Evolutionary conservation across 75 land plant species (phyloP).

Genomic region (Adiantum capillusveneris): DNA sequence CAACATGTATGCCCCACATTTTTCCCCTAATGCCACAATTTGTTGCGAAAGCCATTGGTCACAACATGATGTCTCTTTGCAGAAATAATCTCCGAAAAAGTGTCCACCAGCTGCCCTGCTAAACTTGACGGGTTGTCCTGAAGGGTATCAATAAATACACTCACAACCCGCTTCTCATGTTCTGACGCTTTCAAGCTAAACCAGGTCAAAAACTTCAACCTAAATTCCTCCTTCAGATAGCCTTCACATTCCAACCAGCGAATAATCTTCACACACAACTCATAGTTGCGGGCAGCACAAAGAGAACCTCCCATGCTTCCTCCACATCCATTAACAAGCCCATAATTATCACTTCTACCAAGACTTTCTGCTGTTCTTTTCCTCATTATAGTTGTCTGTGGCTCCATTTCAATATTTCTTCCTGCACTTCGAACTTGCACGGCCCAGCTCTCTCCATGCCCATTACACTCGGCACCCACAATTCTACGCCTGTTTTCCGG

Average conservation of each 20-base stretch:
- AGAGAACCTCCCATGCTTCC: slow-evolving; percentile 5
- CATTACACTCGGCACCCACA: slow-evolving; percentile 23
- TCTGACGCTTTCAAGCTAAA: slow-evolving; percentile 62
- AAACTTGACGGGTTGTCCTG: slow-evolving; percentile 65
- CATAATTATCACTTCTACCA: slow-evolving; percentile 19
- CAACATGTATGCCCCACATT: background rate
- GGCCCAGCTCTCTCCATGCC: slow-evolving; percentile 37
- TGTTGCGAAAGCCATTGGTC: slow-evolving; percentile 40
- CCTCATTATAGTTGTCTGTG: slow-evolving; percentile 19
- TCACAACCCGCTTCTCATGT: slow-evolving; percentile 58
- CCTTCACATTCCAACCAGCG: slow-evolving; percentile 75
- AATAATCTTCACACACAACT: slow-evolving; percentile 66
- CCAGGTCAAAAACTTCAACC: slow-evolving; percentile 80
- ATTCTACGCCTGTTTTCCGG: slow-evolving; percentile 14
- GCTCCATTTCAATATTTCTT: slow-evolving; percentile 27
- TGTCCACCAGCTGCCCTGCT: slow-evolving; percentile 74
- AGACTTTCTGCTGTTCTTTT: slow-evolving; percentile 18
- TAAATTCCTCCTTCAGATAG: slow-evolving; percentile 53
- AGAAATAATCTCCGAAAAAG: slow-evolving; percentile 61
- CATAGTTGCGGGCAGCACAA: slow-evolving; percentile 50
- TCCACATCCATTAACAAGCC: slow-evolving; percentile 17
- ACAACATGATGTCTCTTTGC: slow-evolving; percentile 29
- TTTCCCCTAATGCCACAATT: slow-evolving; percentile 43
- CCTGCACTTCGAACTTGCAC: slow-evolving; percentile 8
- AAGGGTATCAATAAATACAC: slow-evolving; percentile 54